These are phyloP conservation scores for Vachellia collinsii DNA, from an alignment of 306 rosid genomes.

Conservation along the genomic window DNA sequence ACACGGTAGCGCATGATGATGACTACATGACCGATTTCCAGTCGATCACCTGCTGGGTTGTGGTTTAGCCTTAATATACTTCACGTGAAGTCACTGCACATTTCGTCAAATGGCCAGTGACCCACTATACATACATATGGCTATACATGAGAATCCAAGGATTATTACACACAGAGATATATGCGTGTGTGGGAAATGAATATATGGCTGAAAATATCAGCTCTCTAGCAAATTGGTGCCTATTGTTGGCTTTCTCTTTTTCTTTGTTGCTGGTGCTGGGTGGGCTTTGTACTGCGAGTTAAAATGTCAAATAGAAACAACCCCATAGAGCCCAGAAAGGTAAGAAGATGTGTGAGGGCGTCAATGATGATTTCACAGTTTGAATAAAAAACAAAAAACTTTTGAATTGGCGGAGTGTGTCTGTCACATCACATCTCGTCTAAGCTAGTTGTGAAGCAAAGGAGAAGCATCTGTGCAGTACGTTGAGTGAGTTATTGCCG, in stretches of 20 bases:
- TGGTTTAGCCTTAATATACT: neutral
- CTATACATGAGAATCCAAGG: neutral
- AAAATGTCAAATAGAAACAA: neutral
- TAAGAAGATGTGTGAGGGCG: neutral
- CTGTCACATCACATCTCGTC: neutral
- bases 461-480: neutral
- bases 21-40: neutral
- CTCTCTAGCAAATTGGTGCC: neutral
- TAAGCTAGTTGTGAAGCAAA: neutral
- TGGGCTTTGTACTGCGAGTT: neutral
- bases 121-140: slow-evolving; percentile 21
- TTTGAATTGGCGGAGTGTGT: neutral
- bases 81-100: slow-evolving; percentile 33
- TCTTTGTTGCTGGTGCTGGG: neutral
- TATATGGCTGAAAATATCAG: neutral
- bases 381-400: neutral
- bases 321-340: neutral
- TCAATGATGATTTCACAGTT: neutral
- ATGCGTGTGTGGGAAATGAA: neutral
- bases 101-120: slow-evolving; percentile 25
- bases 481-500: neutral
- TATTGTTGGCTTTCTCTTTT: neutral
- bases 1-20: neutral
- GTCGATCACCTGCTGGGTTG: neutral
- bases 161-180: neutral